Base-by-base conservation (phyloP, 441 rosid genomes). In the Eruca vesicaria region DNA sequence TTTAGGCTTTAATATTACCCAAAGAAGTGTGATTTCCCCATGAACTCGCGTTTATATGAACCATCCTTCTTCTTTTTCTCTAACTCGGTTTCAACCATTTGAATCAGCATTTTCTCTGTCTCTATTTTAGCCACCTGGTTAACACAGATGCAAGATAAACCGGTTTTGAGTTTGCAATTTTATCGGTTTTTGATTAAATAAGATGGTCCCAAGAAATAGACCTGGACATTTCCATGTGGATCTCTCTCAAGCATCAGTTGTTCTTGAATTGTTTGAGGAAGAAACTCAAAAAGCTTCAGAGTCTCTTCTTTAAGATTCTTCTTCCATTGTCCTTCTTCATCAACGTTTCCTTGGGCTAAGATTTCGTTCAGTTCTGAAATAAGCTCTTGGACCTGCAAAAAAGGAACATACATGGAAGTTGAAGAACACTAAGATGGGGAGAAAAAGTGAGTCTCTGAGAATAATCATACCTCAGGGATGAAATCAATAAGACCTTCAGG, bases 161-260 rank as follows among this genome's bases (percentile, higher is more conserved):
- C 58, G 7, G 58, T 7, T 38, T 52, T 36, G 15, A 16, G n/a
- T 23, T 63, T 15, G 15, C 15, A 5, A 33, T 7, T 56, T 55
- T 11, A 11, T 72, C 53, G 9, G 36, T 50, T 21, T 4, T 33
- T 35, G 19, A 14, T 50, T 36, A 26, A 61, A 64, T 12, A 7
- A 0, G 70, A 38, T 64, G 32, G 58, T 41, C 9, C 14, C 38
- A 48, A 35, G 31, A 75, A 38, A 31, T 59, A 48, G 61, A 89
- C 98, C 97, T 93, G 98, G 71, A 93, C 98, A 79, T 93, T 93
- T 76, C 97, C 98, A 80, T 93, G 98, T 59, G 97, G 98, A 86
- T 93, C 98, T 81, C 98, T 87, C 80, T 93, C 98, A 82, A 93
- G 95, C 87, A 93, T 79, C 74, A 93, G 71, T 73, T 93, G 97